These are phyloP conservation scores for Echites panduratus DNA, from an alignment of 257 asterid species.

Conservation along the genomic window DNA sequence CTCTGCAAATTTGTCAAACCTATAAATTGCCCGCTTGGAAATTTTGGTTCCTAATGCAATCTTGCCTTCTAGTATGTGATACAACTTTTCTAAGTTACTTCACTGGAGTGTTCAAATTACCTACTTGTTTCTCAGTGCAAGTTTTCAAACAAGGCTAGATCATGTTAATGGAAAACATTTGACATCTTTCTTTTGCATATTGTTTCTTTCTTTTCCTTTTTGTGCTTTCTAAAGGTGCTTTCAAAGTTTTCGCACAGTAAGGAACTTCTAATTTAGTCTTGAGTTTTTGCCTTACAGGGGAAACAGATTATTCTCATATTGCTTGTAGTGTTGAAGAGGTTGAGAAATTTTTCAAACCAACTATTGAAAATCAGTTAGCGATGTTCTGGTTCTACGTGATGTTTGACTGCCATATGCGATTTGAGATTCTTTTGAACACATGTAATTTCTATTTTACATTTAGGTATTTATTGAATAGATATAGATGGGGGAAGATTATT, in stretches of 20 bases:
- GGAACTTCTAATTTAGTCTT: conserved; percentile 5
- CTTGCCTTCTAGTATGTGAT: conserved; percentile 57
- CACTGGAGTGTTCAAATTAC: not conserved
- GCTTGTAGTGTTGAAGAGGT: conserved; percentile 64
- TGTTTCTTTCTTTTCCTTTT: not conserved
- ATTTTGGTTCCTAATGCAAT: conserved; percentile 84
- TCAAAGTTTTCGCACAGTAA: not conserved
- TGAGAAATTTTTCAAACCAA: conserved; percentile 75
- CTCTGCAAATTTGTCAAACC: conserved; percentile 69
- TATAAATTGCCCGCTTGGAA: conserved; percentile 73
- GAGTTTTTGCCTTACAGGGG: conserved; percentile 43
- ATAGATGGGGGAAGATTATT: too few species aligned
- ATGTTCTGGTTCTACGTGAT: not conserved
- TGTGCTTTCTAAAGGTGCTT: not conserved
- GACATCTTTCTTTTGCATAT: not conserved
- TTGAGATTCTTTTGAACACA: not conserved
- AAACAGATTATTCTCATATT: conserved; percentile 70
- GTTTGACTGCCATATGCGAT: not conserved
- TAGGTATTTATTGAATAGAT: too few species aligned
- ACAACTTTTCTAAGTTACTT: not conserved
- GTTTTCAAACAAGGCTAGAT: conserved; percentile 2
- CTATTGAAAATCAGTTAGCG: conserved; percentile 74
- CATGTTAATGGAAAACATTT: not conserved
- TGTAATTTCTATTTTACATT: not conserved
- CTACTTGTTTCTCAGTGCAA: not conserved